These are phyloP conservation scores for Fusarium mundagurra DNA, from an alignment of 2,329 filamentous ascomycete species.

Conservation along the genomic window DNA sequence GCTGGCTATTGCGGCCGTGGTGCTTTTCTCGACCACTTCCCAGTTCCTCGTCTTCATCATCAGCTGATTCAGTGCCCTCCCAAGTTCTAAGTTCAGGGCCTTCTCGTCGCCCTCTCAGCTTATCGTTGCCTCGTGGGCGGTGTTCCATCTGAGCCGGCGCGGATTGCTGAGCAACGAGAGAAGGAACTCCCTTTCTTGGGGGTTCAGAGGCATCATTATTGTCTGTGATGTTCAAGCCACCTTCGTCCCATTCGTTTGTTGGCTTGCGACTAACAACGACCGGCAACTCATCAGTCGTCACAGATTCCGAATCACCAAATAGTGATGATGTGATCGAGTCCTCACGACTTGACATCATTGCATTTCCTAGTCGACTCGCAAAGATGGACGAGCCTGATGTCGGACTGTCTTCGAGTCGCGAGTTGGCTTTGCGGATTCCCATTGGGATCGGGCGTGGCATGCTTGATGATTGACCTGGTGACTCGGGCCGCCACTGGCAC, in stretches of 20 bases:
- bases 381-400: conserved; percentile 81
- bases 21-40: conserved; percentile 63
- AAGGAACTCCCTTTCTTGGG: conserved; percentile 57
- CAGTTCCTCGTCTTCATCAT: conserved; percentile 94
- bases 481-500: conserved; percentile 91
- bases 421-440: conserved; percentile 70
- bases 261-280: conserved; percentile 78
- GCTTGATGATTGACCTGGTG: conserved; percentile 57
- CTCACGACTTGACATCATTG: conserved; percentile 83
- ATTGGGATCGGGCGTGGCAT: conserved; percentile 70
- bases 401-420: conserved; percentile 80
- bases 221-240: conserved; percentile 78
- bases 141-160: conserved; percentile 71
- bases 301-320: conserved; percentile 86
- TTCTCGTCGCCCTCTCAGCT: conserved; percentile 78
- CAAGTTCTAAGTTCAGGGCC: conserved; percentile 76
- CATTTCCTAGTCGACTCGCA: conserved; percentile 74
- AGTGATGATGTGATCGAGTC: conserved; percentile 90
- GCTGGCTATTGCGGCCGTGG: conserved; percentile 55
- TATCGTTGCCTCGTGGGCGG: conserved; percentile 73
- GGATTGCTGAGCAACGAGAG: conserved; percentile 69
- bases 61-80: conserved; percentile 85
- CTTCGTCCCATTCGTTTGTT: conserved; percentile 81
- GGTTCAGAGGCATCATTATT: conserved; percentile 54
- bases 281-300: conserved; percentile 80